Conservation (phyloP, 2,329 filamentous ascomycete genomes). For the Fusarium tanahbumbuense region DNA sequence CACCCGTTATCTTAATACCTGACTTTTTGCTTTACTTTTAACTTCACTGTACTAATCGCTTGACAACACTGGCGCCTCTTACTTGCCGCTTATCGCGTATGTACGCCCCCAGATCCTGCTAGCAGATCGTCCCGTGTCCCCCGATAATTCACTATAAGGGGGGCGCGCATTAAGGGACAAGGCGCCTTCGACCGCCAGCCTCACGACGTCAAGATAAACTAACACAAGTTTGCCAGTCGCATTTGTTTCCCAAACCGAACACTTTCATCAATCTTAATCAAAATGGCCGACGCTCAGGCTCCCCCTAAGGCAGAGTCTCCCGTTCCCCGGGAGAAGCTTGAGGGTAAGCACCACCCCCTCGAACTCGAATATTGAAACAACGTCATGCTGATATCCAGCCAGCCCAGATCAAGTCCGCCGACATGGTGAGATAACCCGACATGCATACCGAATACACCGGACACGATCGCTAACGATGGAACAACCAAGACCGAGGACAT, state of each 20-base stretch:
- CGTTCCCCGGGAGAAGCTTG: slow-evolving; percentile 77
- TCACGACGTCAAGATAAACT: slow-evolving; percentile 27
- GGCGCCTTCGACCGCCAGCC: slow-evolving; percentile 34
- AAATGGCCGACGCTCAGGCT: slow-evolving; percentile 55
- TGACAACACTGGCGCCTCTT: slow-evolving; percentile 28
- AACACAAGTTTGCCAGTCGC: slow-evolving; percentile 20
- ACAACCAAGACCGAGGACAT: slow-evolving; percentile 86
- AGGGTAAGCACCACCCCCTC: slow-evolving; percentile 63
- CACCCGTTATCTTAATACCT: slow-evolving; percentile 4
- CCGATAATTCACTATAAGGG: slow-evolving; percentile 14
- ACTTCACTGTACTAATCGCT: slow-evolving; percentile 6
- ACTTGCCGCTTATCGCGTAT: slow-evolving; percentile 15
- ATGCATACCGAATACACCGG: slow-evolving; percentile 16
- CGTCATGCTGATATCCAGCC: slow-evolving; percentile 37
- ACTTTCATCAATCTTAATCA: slow-evolving; percentile 13
- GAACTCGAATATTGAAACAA: not conserved
- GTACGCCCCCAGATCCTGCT: slow-evolving; percentile 20
- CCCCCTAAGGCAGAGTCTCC: slow-evolving; percentile 54
- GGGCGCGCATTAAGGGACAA: slow-evolving; percentile 36
- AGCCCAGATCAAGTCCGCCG: slow-evolving; percentile 98
- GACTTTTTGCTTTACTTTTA: slow-evolving; percentile 8
- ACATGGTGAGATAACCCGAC: slow-evolving; percentile 78
- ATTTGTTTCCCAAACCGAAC: slow-evolving; percentile 26
- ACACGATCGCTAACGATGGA: slow-evolving; percentile 48
- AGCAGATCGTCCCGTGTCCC: slow-evolving; percentile 16